phyloP scores from a whole-genome alignment of 345 rosid species.

The Hibiscus mutabilis region DNA sequence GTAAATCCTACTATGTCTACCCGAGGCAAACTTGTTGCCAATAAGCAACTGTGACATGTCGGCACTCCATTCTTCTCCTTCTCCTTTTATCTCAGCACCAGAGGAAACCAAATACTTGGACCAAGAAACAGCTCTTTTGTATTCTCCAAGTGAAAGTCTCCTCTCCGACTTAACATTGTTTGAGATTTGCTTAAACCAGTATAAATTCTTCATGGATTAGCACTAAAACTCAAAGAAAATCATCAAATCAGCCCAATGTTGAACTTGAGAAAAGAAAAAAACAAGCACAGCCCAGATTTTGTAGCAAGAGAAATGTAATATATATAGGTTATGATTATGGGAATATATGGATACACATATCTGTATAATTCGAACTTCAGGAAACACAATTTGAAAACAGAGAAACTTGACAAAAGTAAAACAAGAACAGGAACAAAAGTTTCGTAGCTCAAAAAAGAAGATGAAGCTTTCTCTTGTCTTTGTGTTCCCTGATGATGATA shows the following conservation, averaged over 20 bases:
- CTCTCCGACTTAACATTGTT: slow-evolving; percentile 43
- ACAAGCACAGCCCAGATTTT: not conserved
- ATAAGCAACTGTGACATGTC: slow-evolving; percentile 71
- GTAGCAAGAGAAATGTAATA: not conserved
- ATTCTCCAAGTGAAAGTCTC: slow-evolving; percentile 64
- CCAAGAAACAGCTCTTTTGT: slow-evolving; percentile 67
- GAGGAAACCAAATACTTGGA: slow-evolving; percentile 74
- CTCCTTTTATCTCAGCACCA: slow-evolving; percentile 67
- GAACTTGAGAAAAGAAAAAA: not conserved
- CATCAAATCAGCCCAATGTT: slow-evolving; percentile 28
- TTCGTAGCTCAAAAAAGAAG: not conserved
- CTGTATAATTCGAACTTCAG: not conserved
- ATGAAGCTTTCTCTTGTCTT: not conserved
- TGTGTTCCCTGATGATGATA: not conserved
- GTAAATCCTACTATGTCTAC: slow-evolving; percentile 76
- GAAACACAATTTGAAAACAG: not conserved
- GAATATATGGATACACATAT: too few species aligned
- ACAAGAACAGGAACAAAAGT: not conserved
- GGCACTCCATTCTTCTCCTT: slow-evolving; percentile 66
- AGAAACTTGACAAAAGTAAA: not conserved
- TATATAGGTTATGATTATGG: too few species aligned
- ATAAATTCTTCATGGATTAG: slow-evolving; percentile 49
- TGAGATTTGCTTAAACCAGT: slow-evolving; percentile 53
- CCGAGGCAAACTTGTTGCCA: slow-evolving; percentile 66
- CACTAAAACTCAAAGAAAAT: slow-evolving; percentile 18